Percentiles rank a stretch among this genome's conserved stretches.
Conservation (phyloP, 768 basidiomycete genomes). For the Lactarius trivialis region DNA sequence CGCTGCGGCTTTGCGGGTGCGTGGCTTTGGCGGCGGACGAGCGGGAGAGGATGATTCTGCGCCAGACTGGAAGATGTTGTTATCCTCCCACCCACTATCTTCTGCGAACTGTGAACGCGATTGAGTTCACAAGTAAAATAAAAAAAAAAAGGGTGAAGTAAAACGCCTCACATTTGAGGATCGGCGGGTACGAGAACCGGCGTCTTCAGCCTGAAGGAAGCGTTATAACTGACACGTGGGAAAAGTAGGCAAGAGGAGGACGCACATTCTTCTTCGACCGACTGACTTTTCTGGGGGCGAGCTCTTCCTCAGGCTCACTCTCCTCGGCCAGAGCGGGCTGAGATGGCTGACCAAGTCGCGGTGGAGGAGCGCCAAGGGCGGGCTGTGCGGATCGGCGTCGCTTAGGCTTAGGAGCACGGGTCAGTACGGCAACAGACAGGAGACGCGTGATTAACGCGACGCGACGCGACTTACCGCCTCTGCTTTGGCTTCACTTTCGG, state of each 20-base stretch:
- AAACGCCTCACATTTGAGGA: slow-evolving; percentile 33
- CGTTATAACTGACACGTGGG: slow-evolving; percentile 3
- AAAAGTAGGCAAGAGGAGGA: not conserved
- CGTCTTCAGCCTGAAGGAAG: slow-evolving; percentile 38
- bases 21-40: slow-evolving; percentile 48
- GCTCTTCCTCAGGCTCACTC: slow-evolving; percentile 68
- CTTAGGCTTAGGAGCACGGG: slow-evolving; percentile 49
- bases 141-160: not conserved
- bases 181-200: slow-evolving; percentile 47
- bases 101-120: slow-evolving; percentile 34
- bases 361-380: slow-evolving; percentile 44
- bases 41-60: slow-evolving; percentile 78
- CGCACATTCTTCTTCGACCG: slow-evolving; percentile 54
- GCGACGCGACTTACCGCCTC: slow-evolving; percentile 46
- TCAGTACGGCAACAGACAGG: slow-evolving; percentile 22
- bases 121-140: not conserved
- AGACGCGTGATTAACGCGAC: slow-evolving; percentile 19
- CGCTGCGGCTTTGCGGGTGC: slow-evolving; percentile 34
- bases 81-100: slow-evolving; percentile 86
- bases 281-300: slow-evolving; percentile 53
- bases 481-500: slow-evolving; percentile 38
- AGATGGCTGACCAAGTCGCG: slow-evolving; percentile 30
- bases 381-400: slow-evolving; percentile 76
- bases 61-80: slow-evolving; percentile 87
- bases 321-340: slow-evolving; percentile 55